Evolutionary conservation across 225 moss, liverwort and hornwort species (phyloP), one percentile per base, ranked within the genome.

Genomic region (Bryoerythrophyllum caledonicum): DNA sequence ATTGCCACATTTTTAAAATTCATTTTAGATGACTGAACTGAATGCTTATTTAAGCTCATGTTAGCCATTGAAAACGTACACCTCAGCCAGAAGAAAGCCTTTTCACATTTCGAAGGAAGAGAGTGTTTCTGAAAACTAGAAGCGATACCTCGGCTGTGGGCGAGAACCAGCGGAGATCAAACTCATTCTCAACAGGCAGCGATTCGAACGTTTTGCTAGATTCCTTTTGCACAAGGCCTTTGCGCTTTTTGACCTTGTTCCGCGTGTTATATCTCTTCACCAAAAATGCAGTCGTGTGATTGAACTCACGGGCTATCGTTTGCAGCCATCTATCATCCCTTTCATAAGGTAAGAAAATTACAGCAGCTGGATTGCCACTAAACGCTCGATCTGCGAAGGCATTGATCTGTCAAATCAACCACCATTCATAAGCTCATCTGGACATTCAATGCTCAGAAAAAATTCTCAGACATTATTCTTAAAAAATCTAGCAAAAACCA

Each of bases 361-460:
- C 99, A 63, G 95, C 95, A 63, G 99, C 95, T 61, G 99, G 91
- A 77, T 99, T 99, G 85, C 99, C 99, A 76, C 88, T 81, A 80
- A 95, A 99, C 26, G 99, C 86, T 81, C 72, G 83, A 81, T 88
- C 91, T 73, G 99, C 83, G 60, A 99, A 99, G 35, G 89, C 83
- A 84, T 99, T 92, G 63, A 96, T 91, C 96, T 96, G 84, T 63
- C 73, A 74, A 78, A 57, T 65, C 80, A 84, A 49, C 77, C 76
- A 84, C 68, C 55, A 67, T 74, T 84, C 9, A 81, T 65, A n/a
- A 84, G 62, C 65, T 49, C 5, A 17, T 62, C 63, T 72, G 23
- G n/a, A 62, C 83, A 76, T 19, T 43, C 43, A 17, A 68, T 59
- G 51, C 51, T 76, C 35, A 68, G 13, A 51, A 58, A 78, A 60